A percentile compares a stretch with the other conserved stretches of the same genome.
These are phyloP conservation scores for Cicer chorassanicum DNA, from an alignment of 306 rosid species.

Conservation along the genomic window DNA sequence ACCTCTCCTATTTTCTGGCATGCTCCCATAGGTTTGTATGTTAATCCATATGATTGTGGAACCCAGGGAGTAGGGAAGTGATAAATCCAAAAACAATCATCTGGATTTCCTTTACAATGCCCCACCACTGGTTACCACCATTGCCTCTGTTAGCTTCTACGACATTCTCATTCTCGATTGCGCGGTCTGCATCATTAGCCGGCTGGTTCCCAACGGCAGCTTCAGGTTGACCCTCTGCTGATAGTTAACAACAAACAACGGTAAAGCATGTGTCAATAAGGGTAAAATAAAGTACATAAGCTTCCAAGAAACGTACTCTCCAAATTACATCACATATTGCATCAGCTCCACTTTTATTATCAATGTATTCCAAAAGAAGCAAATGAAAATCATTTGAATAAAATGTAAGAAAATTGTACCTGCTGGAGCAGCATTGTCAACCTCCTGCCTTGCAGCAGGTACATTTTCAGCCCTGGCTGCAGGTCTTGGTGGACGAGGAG, in stretches of 20 bases:
- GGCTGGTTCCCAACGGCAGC: constrained; percentile 64
- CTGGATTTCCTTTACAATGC: constrained; percentile 85
- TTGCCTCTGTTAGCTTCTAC: constrained; percentile 63
- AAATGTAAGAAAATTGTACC: constrained; percentile 55
- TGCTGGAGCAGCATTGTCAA: constrained; percentile 67
- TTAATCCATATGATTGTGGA: constrained; percentile 84
- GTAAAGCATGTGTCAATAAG: constrained; percentile 18
- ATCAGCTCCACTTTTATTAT: constrained; percentile 6
- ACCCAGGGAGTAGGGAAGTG: constrained; percentile 92
- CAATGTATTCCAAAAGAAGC: constrained; percentile 9
- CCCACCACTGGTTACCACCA: constrained; percentile 92
- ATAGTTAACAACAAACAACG: constrained; percentile 28
- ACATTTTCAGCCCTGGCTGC: constrained; percentile 73
- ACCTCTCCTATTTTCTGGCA: constrained; percentile 24
- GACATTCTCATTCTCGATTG: constrained; percentile 63
- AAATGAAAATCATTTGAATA: constrained; percentile 18
- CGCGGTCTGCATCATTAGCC: constrained; percentile 55
- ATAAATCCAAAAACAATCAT: constrained; percentile 97
- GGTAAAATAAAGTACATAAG: constrained; percentile 2
- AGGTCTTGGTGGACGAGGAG: constrained; percentile 88
- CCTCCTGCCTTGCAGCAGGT: constrained; percentile 75
- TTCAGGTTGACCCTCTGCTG: constrained; percentile 70
- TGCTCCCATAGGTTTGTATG: background rate
- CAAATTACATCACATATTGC: constrained; percentile 21
- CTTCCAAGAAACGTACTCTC: constrained; percentile 15